Conservation (phyloP, 768 basidiomycete species). For the Piloderma croceum region DNA sequence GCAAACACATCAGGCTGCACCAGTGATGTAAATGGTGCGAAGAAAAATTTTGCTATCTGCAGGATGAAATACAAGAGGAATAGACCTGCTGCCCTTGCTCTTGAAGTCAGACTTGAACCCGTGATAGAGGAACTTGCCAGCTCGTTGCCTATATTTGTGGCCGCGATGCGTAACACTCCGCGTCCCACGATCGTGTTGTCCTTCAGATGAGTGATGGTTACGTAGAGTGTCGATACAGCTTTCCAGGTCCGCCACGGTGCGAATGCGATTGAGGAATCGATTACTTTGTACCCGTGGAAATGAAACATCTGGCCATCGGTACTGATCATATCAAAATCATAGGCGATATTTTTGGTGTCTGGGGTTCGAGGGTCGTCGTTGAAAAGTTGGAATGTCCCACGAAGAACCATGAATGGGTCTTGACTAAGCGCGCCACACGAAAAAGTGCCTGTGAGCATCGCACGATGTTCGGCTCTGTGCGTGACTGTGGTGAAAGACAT, state of each 20-base stretch:
- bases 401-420: constrained; percentile 11
- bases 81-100: too few relatives aligned
- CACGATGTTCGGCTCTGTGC: constrained; percentile 8
- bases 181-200: constrained; percentile 9
- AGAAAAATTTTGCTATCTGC: constrained; percentile 4
- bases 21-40: constrained; percentile 7
- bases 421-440: constrained; percentile 11
- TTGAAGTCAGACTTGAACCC: too few relatives aligned
- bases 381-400: constrained; percentile 14
- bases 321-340: constrained; percentile 11
- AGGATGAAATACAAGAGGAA: constrained; percentile 7
- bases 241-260: constrained; percentile 10
- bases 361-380: constrained; percentile 6
- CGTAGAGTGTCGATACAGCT: constrained; percentile 14
- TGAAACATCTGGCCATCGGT: constrained; percentile 10
- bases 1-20: constrained; percentile 5
- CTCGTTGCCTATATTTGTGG: constrained; percentile 10
- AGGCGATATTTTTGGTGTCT: constrained; percentile 7
- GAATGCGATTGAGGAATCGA: constrained; percentile 7
- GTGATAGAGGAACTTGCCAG: constrained; percentile 9
- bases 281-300: constrained; percentile 11
- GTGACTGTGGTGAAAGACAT: constrained; percentile 4
- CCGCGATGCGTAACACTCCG: constrained; percentile 7
- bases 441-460: constrained; percentile 12
- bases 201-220: constrained; percentile 9